phyloP scores from a whole-genome alignment of 805 yeast species.

The Hanseniaspora thailandica region DNA sequence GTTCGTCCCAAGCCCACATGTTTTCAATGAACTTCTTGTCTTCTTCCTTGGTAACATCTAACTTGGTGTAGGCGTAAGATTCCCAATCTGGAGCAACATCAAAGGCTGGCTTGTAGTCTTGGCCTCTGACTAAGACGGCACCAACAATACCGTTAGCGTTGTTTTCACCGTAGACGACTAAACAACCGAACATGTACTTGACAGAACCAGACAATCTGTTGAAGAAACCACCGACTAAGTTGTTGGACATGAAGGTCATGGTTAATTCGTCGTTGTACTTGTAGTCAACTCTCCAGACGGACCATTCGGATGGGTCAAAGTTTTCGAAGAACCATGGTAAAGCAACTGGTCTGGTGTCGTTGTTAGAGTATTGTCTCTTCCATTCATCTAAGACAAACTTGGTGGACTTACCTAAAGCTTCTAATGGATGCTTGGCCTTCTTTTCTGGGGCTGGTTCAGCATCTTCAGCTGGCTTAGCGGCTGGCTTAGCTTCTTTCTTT shows the following conservation, averaged over 20 bases:
- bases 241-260: slow-evolving; percentile 92
- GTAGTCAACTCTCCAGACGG: slow-evolving; percentile 86
- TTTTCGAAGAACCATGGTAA: slow-evolving; percentile 96
- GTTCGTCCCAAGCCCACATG: slow-evolving; percentile 98
- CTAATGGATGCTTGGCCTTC: slow-evolving; percentile 86
- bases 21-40: slow-evolving; percentile 72
- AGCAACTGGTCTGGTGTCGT: slow-evolving; percentile 84
- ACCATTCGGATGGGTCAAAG: slow-evolving; percentile 83
- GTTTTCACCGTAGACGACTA: slow-evolving; percentile 97
- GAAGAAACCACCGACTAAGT: slow-evolving; percentile 94
- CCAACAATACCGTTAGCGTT: slow-evolving; percentile 95
- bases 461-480: background rate
- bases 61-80: slow-evolving; percentile 71
- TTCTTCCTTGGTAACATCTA: slow-evolving; percentile 67
- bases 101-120: slow-evolving; percentile 80
- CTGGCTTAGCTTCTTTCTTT: slow-evolving; percentile 4
- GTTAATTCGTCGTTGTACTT: slow-evolving; percentile 95
- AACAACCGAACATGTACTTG: slow-evolving; percentile 85
- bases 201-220: slow-evolving; percentile 81
- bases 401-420: slow-evolving; percentile 58
- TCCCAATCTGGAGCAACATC: slow-evolving; percentile 99
- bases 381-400: slow-evolving; percentile 63
- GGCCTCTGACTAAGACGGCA: slow-evolving; percentile 91
- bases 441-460: slow-evolving; percentile 34
- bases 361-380: slow-evolving; percentile 91